Percentiles rank a stretch among this genome's conserved stretches.
Evolutionary conservation across 2,329 filamentous ascomycete genomes (phyloP).

Genomic region (Fusarium sp.): DNA sequence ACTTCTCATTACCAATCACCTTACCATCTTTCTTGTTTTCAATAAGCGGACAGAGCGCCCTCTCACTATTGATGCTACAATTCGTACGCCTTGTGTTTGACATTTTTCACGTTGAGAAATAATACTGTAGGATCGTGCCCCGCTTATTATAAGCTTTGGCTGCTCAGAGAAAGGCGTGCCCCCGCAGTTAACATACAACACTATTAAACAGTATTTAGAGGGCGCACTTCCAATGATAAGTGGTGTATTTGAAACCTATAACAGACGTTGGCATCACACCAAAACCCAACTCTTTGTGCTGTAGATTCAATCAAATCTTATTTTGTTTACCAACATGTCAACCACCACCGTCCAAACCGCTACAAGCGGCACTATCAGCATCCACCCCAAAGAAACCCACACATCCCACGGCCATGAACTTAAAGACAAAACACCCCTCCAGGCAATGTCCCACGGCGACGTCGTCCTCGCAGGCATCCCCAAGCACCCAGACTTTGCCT

Average conservation of each 20-base stretch:
- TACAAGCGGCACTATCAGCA: constrained; percentile 16
- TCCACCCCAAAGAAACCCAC: constrained; percentile 33
- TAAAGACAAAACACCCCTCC: constrained; percentile 42
- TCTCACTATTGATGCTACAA: not conserved
- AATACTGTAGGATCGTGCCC: not conserved
- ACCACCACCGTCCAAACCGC: constrained; percentile 5
- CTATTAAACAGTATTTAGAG: constrained; percentile 25
- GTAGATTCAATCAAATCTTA: not conserved
- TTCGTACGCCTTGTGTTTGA: not conserved
- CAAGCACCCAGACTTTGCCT: constrained; percentile 41
- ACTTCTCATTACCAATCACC: no score
- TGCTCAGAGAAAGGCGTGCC: constrained; percentile 3
- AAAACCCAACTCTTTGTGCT: no score
- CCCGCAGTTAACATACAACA: constrained; percentile 2
- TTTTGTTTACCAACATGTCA: not conserved
- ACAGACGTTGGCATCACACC: not conserved
- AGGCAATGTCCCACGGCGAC: constrained; percentile 48
- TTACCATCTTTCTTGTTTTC: no score
- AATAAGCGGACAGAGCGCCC: not conserved
- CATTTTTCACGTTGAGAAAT: not conserved
- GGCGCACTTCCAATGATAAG: constrained; percentile 20
- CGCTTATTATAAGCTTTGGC: constrained; percentile 20
- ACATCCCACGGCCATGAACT: constrained; percentile 44
- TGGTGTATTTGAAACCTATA: not conserved
- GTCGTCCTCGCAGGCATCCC: constrained; percentile 47